These are phyloP conservation scores for Cavenderia fasciculata DNA, from an alignment of 78 protist genomes.

Conservation along the genomic window DNA sequence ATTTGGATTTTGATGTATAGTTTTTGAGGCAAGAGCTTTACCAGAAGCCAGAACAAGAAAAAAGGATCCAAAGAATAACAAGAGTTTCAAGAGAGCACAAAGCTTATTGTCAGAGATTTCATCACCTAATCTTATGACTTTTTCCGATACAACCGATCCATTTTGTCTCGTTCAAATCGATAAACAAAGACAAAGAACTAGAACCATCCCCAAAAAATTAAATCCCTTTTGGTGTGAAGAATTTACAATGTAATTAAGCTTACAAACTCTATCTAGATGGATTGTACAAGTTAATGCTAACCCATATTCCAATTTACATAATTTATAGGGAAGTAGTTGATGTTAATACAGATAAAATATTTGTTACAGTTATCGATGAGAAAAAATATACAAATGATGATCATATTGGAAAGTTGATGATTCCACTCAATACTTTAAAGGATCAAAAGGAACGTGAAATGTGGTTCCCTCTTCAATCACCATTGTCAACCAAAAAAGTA, in stretches of 20 bases:
- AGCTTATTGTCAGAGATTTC: slow-evolving; percentile 42
- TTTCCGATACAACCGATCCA: slow-evolving; percentile 71
- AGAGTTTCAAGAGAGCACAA: slow-evolving; percentile 56
- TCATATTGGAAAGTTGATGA: slow-evolving; percentile 40
- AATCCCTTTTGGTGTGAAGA: slow-evolving; percentile 81
- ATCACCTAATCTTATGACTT: slow-evolving; percentile 65
- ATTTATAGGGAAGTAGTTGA: slow-evolving; percentile 21
- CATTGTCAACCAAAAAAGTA: slow-evolving; percentile 28
- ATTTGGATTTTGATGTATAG: too few relatives aligned
- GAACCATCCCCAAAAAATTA: slow-evolving; percentile 64
- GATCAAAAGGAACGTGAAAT: slow-evolving; percentile 65
- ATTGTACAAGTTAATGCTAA: background rate
- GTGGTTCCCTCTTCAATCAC: slow-evolving; percentile 47
- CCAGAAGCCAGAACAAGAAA: slow-evolving; percentile 61
- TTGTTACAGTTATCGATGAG: slow-evolving; percentile 40
- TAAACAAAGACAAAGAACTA: slow-evolving; percentile 55
- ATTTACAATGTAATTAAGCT: slow-evolving; percentile 19
- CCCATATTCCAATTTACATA: background rate
- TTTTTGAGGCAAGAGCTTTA: slow-evolving; percentile 59
- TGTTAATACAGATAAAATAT: slow-evolving; percentile 15
- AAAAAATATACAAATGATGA: slow-evolving; percentile 56
- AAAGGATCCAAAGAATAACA: slow-evolving; percentile 21
- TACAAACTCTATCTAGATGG: background rate
- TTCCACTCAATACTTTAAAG: slow-evolving; percentile 59
- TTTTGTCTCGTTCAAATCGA: slow-evolving; percentile 50